A percentile compares a stretch with the other conserved stretches of the same genome.
These are phyloP conservation scores for Dianthus caryophyllus DNA, from an alignment of 148 eudicot genomes.

Conservation along the genomic window DNA sequence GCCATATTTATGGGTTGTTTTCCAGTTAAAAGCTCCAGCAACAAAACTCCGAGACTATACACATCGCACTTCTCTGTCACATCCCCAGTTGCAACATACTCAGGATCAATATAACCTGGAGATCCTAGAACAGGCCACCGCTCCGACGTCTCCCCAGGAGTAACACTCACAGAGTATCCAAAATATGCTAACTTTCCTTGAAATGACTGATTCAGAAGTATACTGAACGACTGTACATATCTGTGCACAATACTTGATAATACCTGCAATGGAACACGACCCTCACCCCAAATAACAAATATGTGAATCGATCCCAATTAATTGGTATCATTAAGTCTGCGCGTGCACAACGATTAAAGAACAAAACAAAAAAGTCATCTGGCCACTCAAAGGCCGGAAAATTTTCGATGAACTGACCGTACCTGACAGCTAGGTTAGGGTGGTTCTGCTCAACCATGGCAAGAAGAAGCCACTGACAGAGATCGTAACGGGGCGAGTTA, in stretches of 20 bases:
- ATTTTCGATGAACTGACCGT: no score
- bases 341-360: no score
- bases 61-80: slow-evolving; percentile 32
- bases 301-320: no score
- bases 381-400: no score
- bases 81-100: slow-evolving; percentile 14
- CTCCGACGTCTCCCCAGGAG: slow-evolving; percentile 18
- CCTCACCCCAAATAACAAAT: no score
- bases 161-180: slow-evolving; percentile 16
- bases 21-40: slow-evolving; percentile 19
- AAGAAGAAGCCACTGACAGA: no score
- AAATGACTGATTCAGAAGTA: slow-evolving; percentile 15
- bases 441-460: no score
- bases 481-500: no score
- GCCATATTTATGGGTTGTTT: slow-evolving; percentile 15
- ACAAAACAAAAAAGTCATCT: no score
- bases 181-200: slow-evolving; percentile 25
- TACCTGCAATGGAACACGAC: no score
- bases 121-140: slow-evolving; percentile 26
- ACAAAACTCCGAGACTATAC: slow-evolving; percentile 26
- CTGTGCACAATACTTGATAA: slow-evolving; percentile 23
- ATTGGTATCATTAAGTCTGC: no score
- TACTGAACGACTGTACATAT: neutral
- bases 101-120: slow-evolving; percentile 27
- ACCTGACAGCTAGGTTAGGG: no score